Evolutionary conservation across 2,329 filamentous ascomycete species (phyloP), one percentile per base, ranked within the genome.

Genomic region (Epichloe festucae): DNA sequence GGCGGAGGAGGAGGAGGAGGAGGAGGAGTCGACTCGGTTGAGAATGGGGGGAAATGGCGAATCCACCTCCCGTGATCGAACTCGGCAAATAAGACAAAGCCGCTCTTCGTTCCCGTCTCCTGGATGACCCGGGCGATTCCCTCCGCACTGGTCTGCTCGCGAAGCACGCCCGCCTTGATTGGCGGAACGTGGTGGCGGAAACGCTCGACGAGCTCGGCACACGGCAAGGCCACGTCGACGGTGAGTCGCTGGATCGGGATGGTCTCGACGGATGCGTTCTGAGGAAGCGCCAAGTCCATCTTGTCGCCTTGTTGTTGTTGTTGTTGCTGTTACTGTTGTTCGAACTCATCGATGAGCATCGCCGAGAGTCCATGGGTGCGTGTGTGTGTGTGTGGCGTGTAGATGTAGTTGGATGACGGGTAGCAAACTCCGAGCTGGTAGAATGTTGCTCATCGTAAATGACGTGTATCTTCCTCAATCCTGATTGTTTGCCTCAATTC

Each of bases 21-120:
- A 17, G 17, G 17, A 17, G 17, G 17, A 17, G 17, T 31, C 8
- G 31, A 31, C 31, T 31, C 31, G 31, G 3, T 4, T 31, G 31
- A 23, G 23, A 40, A 41, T 15, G 36, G 47, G 48, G 40, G 48
- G 40, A 50, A 50, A 21, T 50, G 27, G 11, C 40, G 38, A 34
- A 50, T 50, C 48, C 48, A 50, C 14, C 48, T 17, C 31, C 48
- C 48, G 48, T 50, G 48, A 17, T 50, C 31, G 27, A 50, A 50
- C 31, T 50, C 49, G 34, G 49, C 49, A 50, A 50, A 50, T 14
- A 50, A 41, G 3, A 50, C 49, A n/a, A 50, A 50, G 27, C 23
- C 49, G 23, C 39, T 50, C n/a, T 21, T 35, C 3, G 40, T 31
- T 31, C 27, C 49, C 10, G 49, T 50, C 14, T 45, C 40, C 19